Percentiles rank a stretch among this genome's conserved stretches.
Evolutionary conservation across 2,329 filamentous ascomycete species (phyloP).

Genomic region (Hyphodiscus sp.): DNA sequence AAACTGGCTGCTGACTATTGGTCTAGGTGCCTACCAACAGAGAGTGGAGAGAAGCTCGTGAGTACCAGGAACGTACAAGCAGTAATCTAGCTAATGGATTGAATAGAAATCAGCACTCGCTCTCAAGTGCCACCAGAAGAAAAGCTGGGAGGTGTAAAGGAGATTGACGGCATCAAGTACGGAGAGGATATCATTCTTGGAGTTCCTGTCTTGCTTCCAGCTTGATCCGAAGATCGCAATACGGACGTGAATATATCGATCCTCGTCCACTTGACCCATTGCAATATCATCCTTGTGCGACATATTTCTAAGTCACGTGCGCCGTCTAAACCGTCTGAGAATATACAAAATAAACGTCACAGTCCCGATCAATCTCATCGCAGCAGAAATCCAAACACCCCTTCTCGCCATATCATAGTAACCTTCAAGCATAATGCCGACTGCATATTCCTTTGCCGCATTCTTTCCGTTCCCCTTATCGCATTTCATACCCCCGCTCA

Average conservation of each 20-base stretch:
- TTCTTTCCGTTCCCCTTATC: slow-evolving; percentile 13
- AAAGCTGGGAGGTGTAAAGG: slow-evolving; percentile 12
- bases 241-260: too few species aligned
- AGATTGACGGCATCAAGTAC: slow-evolving; percentile 16
- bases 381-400: slow-evolving; percentile 24
- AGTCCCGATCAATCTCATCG: slow-evolving; percentile 11
- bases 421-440: slow-evolving; percentile 28
- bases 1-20: too few species aligned
- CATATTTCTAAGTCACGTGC: not conserved
- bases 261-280: too few species aligned
- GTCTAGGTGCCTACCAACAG: too few species aligned
- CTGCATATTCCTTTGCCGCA: slow-evolving; percentile 18
- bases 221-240: not conserved
- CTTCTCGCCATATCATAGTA: slow-evolving; percentile 27
- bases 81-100: not conserved
- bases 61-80: too few species aligned
- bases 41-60: too few species aligned
- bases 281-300: too few species aligned
- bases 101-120: slow-evolving; percentile 13
- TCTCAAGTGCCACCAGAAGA: slow-evolving; percentile 14
- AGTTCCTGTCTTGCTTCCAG: slow-evolving; percentile 12
- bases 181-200: slow-evolving; percentile 15
- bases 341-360: not conserved
- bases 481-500: slow-evolving; percentile 13
- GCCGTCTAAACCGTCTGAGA: slow-evolving; percentile 1